phyloP scores from a whole-genome alignment of 352 stramenopile species.

The Phytopythium vexans region DNA sequence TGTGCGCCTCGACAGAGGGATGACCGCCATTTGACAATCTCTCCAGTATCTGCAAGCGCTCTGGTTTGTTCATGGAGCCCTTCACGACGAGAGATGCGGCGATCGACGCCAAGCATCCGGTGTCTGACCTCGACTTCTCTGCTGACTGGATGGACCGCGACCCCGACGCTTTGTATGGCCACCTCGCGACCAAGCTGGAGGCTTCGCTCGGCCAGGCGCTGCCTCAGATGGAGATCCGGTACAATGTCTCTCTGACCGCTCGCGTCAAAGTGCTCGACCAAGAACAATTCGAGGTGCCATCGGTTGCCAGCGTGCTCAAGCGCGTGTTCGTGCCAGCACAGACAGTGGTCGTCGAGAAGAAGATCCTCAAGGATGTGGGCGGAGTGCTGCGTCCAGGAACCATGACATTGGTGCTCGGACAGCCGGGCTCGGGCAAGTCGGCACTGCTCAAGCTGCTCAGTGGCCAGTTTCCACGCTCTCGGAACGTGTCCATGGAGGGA shows the following conservation, averaged over 20 bases:
- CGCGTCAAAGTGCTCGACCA: constrained; percentile 4
- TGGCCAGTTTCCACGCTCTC: constrained; percentile 20
- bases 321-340: constrained; percentile 2
- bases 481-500: constrained; percentile 20
- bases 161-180: constrained; percentile 12
- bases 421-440: no score
- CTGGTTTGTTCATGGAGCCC: no score
- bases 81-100: no score
- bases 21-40: no score
- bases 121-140: no score
- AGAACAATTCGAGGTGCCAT: constrained; percentile 4
- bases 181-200: constrained; percentile 13
- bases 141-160: constrained; percentile 21
- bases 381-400: constrained; percentile 13
- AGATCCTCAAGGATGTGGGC: constrained; percentile 4
- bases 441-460: constrained; percentile 38
- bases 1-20: no score
- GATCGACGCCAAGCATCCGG: no score
- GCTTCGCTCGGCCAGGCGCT: constrained; percentile 1
- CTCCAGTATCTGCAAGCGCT: no score
- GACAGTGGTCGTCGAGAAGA: not conserved
- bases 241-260: constrained; percentile 11
- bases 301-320: constrained; percentile 7
- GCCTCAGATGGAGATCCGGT: constrained; percentile 19
- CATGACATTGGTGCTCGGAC: constrained; percentile 20